Conservation (phyloP, 441 rosid genomes). For the Pelargonium australe region DNA sequence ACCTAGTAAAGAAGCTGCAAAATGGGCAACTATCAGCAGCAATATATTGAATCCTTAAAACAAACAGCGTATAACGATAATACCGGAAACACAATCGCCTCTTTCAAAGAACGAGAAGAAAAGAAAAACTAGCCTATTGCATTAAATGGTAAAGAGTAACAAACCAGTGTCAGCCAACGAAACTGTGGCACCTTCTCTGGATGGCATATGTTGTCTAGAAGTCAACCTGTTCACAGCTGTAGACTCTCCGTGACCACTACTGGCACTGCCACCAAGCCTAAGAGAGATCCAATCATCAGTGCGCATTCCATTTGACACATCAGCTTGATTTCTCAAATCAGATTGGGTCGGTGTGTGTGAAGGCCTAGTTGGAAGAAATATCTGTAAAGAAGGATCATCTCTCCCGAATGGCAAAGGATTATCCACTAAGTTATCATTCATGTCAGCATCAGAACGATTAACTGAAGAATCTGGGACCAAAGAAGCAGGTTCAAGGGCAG, state of each 20-base stretch:
- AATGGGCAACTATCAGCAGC: slow-evolving; percentile 23
- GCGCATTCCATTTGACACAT: slow-evolving; percentile 68
- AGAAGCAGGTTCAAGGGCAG: slow-evolving; percentile 40
- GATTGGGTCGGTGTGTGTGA: slow-evolving; percentile 53
- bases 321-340: slow-evolving; percentile 57
- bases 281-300: slow-evolving; percentile 92
- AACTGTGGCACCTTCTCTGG: slow-evolving; percentile 46
- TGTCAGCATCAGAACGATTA: slow-evolving; percentile 44
- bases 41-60: slow-evolving; percentile 6
- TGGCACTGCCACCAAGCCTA: slow-evolving; percentile 69
- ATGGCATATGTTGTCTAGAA: slow-evolving; percentile 46
- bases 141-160: slow-evolving; percentile 30
- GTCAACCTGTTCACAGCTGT: slow-evolving; percentile 43
- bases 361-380: slow-evolving; percentile 85
- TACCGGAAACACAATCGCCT: not conserved
- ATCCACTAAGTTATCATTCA: slow-evolving; percentile 70
- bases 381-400: slow-evolving; percentile 88
- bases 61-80: not conserved
- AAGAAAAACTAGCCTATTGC: not conserved
- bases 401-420: slow-evolving; percentile 70
- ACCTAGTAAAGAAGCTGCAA: slow-evolving; percentile 78
- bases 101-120: too few species aligned
- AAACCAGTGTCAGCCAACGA: slow-evolving; percentile 67
- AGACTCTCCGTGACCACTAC: slow-evolving; percentile 46
- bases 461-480: slow-evolving; percentile 48